A percentile compares a stretch with the other conserved stretches of the same genome.
These are phyloP conservation scores for Penicillium tannophilum DNA, from an alignment of 495 filamentous ascomycete species.

Conservation along the genomic window DNA sequence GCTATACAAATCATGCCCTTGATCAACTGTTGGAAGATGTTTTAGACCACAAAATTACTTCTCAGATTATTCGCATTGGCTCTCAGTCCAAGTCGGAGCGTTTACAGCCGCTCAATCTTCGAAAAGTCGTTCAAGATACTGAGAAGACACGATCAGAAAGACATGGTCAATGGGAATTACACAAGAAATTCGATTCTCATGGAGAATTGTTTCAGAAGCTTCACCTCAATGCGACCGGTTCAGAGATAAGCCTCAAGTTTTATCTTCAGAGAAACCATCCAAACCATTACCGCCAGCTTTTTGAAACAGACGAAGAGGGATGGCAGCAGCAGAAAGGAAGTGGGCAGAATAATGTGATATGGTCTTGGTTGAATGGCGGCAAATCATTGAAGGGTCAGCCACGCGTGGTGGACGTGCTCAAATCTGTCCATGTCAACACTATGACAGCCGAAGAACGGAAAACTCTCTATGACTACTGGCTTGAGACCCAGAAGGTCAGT, in stretches of 20 bases:
- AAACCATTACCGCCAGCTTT: background rate
- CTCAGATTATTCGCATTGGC: slow-evolving; percentile 19
- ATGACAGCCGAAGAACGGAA: slow-evolving; percentile 5
- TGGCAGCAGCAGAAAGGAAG: background rate
- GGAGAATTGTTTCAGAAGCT: slow-evolving; percentile 4
- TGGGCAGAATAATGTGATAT: background rate
- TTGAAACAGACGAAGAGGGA: slow-evolving; percentile 3
- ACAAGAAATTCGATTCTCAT: background rate
- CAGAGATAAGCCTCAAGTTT: slow-evolving; percentile 6
- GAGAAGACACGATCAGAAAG: slow-evolving; percentile 20
- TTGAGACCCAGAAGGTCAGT: background rate
- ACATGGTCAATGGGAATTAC: background rate
- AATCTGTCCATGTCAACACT: background rate
- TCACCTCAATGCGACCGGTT: slow-evolving; percentile 1
- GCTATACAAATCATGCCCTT: slow-evolving; percentile 12
- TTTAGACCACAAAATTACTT: background rate
- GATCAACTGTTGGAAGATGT: slow-evolving; percentile 10
- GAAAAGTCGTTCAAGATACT: slow-evolving; percentile 10
- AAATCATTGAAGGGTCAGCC: background rate
- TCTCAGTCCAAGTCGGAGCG: slow-evolving; percentile 12
- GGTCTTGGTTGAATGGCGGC: slow-evolving; percentile 3
- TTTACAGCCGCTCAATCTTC: slow-evolving; percentile 16
- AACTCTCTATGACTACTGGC: slow-evolving; percentile 1
- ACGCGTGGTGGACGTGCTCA: background rate
- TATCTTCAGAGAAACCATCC: background rate